These are phyloP conservation scores for Solanum tarijense DNA, from an alignment of 257 asterid genomes.

Conservation along the genomic window DNA sequence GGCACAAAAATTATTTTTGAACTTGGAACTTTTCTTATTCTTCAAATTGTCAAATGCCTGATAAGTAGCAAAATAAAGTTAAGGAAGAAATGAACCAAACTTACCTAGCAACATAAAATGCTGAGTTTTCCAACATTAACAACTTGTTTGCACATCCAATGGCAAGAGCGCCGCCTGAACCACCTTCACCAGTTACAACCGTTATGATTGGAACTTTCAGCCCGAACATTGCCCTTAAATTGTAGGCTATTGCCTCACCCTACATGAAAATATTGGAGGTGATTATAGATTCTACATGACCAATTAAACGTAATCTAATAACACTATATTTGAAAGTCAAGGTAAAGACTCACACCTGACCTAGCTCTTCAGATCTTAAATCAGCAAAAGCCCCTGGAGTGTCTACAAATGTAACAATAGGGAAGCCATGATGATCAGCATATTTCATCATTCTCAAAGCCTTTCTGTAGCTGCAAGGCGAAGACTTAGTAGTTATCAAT, in stretches of 20 bases:
- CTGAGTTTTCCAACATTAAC: conserved; percentile 92
- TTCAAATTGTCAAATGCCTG: background rate
- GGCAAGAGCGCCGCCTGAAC: conserved; percentile 99
- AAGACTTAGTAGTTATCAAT: background rate
- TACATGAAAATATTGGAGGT: conserved; percentile 13
- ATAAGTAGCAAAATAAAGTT: background rate
- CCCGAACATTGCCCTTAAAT: conserved; percentile 95
- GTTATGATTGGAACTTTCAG: conserved; percentile 84
- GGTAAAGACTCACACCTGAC: conserved; percentile 48
- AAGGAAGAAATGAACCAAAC: background rate
- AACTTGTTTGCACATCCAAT: conserved; percentile 93
- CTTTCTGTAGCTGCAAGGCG: conserved; percentile 62
- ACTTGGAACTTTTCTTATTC: background rate
- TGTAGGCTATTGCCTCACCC: conserved; percentile 97
- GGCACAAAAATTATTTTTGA: background rate
- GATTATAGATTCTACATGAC: background rate
- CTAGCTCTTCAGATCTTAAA: conserved; percentile 71
- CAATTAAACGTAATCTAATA: background rate
- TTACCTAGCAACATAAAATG: conserved; percentile 92
- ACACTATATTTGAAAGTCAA: background rate
- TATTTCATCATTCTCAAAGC: conserved; percentile 82
- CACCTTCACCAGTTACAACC: conserved; percentile 97
- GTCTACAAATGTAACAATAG: conserved; percentile 76
- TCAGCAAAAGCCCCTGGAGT: conserved; percentile 95
- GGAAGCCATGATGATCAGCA: conserved; percentile 93